Base-by-base conservation (phyloP, 2,329 filamentous ascomycete species). In the Clarireedia sp. region DNA sequence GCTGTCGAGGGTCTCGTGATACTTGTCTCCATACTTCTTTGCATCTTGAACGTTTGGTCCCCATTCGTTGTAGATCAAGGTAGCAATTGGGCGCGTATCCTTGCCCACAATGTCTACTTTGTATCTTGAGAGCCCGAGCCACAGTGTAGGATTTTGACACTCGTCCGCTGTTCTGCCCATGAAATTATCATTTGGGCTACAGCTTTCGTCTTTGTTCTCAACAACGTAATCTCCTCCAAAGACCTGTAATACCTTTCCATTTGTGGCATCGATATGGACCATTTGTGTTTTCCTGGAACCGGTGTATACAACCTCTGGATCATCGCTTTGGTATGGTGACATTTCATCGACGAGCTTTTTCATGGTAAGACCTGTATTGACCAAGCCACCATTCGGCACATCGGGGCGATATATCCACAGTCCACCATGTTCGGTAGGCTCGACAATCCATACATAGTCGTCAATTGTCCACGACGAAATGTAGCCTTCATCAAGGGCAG, bases 1-100 rank as follows among this genome's bases (percentile, higher is more conserved):
- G 62, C 88, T 85, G 69, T 97, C 91, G 68, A 91, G 85, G 0
- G 90, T 90, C 10, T 77, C 73, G 14, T 80, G 80, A 66, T 97
- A 94, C 67, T 97, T 90, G 44, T 54, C 51, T 48, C 51, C 51
- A 5, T 48, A 54, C 49, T 81, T 81, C 64, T 90, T 85, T 6
- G 99, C 81, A 68, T 99, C 94, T 60, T 82, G 82, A 57, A 87
- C 95, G 70, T 99, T 99, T 14, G 91, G 89, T 0, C 84, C 85
- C 94, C 94, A 99, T 70, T 99, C 94, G 10, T 90, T 87, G 68
- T 95, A 99, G 62, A 84, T 91, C 63, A 99, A 81, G 0, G 89
- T 96, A 66, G 90, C 95, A 59, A 99, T 86, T 7, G 83, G 81
- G 57, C 86, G 81, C 1, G 86, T 85, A 3, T 82, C 85, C 62